These are phyloP conservation scores for Ophiostoma himal-ulmi DNA, from an alignment of 2,329 filamentous ascomycete species.

Conservation along the genomic window DNA sequence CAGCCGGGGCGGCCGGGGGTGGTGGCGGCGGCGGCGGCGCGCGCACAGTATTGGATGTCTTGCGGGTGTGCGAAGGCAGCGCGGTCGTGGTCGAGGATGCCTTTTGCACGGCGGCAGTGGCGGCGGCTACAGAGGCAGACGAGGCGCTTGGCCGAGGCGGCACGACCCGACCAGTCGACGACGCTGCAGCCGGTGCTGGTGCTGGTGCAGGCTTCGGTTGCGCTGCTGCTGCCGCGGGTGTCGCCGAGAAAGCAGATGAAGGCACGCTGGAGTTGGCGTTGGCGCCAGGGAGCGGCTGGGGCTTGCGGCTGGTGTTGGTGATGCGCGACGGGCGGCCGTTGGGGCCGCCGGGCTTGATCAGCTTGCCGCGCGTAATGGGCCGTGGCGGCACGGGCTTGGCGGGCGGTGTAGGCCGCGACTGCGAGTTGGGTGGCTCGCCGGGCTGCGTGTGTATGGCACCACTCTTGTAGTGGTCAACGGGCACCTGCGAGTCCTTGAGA, in stretches of 20 bases:
- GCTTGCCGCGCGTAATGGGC: slow-evolving; percentile 87
- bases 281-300: slow-evolving; percentile 6
- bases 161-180: not conserved
- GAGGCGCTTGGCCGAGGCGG: slow-evolving; percentile 20
- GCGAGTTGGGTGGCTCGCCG: slow-evolving; percentile 76
- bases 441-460: slow-evolving; percentile 78
- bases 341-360: slow-evolving; percentile 86
- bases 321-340: slow-evolving; percentile 72
- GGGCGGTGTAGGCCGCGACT: slow-evolving; percentile 78
- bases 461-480: slow-evolving; percentile 88
- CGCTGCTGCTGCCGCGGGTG: slow-evolving; percentile 32
- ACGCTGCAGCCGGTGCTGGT: not conserved
- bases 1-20: slow-evolving; percentile 59
- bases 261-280: slow-evolving; percentile 15
- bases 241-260: slow-evolving; percentile 36
- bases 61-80: slow-evolving; percentile 51
- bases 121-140: slow-evolving; percentile 26
- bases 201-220: not conserved
- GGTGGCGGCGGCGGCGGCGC: slow-evolving; percentile 62
- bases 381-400: slow-evolving; percentile 79
- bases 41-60: slow-evolving; percentile 47
- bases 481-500: slow-evolving; percentile 73
- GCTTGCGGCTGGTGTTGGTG: slow-evolving; percentile 34
- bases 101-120: slow-evolving; percentile 31
- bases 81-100: slow-evolving; percentile 47